Evolutionary conservation across 805 yeast genomes (phyloP).

Genomic region (Pichia eremophila): DNA sequence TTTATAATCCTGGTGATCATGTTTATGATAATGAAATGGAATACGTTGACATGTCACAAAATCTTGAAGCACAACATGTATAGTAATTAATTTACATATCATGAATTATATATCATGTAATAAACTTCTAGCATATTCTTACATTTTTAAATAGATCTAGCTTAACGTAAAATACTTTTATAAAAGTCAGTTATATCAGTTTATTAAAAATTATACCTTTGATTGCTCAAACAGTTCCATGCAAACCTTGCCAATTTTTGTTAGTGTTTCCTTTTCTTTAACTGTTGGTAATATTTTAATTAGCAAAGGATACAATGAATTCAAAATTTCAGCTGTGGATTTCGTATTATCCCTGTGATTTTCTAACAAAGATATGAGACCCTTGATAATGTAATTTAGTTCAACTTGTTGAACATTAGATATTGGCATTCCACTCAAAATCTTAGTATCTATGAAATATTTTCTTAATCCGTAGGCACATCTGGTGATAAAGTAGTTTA

Average conservation of each 20-base stretch:
- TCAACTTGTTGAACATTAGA: constrained; percentile 60
- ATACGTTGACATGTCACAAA: constrained; percentile 10
- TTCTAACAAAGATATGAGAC: constrained; percentile 22
- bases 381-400: constrained; percentile 36
- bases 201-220: background rate
- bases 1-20: constrained; percentile 18
- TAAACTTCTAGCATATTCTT: too few relatives aligned
- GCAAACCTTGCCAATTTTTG: background rate
- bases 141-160: too few relatives aligned
- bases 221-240: background rate
- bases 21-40: constrained; percentile 9
- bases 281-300: background rate
- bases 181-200: too few relatives aligned
- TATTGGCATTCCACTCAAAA: constrained; percentile 56
- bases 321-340: background rate
- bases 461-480: constrained; percentile 53
- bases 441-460: constrained; percentile 51
- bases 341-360: background rate
- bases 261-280: background rate
- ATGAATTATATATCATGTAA: background rate
- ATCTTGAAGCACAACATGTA: background rate
- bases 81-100: too few relatives aligned
- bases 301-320: background rate
- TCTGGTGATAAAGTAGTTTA: constrained; percentile 47
- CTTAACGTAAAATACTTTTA: too few relatives aligned